phyloP scores from a whole-genome alignment of 2,329 filamentous ascomycete genomes.

The Ophiosphaerella narmari region DNA sequence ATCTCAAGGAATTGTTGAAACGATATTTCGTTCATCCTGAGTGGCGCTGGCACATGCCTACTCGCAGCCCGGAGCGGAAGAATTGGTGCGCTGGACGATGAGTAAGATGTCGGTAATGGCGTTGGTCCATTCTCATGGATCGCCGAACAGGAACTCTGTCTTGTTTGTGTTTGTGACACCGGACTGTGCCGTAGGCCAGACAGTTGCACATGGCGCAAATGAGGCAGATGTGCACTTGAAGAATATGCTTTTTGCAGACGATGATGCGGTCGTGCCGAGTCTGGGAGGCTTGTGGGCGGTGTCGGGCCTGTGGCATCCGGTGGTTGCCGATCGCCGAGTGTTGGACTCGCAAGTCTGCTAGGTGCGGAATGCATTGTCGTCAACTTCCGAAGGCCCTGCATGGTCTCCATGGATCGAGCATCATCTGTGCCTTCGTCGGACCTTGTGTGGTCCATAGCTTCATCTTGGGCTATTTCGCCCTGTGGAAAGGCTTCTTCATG shows the following conservation, averaged over 20 bases:
- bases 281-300: constrained; percentile 15
- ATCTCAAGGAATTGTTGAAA: constrained; percentile 10
- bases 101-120: constrained; percentile 13
- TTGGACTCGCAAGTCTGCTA: constrained; percentile 23
- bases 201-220: background rate
- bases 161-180: constrained; percentile 9
- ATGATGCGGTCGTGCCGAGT: constrained; percentile 6
- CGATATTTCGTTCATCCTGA: background rate
- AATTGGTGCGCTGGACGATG: constrained; percentile 8
- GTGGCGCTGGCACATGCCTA: background rate
- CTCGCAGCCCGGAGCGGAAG: background rate
- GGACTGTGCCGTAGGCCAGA: constrained; percentile 2
- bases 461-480: constrained; percentile 13
- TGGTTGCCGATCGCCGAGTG: constrained; percentile 21
- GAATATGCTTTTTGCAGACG: constrained; percentile 2
- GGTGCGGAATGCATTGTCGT: constrained; percentile 18
- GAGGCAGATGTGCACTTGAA: constrained; percentile 6
- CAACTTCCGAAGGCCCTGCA: constrained; percentile 18
- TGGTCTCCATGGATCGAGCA: constrained; percentile 21
- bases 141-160: constrained; percentile 27
- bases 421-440: constrained; percentile 3
- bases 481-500: constrained; percentile 14
- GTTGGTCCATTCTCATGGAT: constrained; percentile 10
- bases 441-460: constrained; percentile 6
- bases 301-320: constrained; percentile 27